Base-by-base conservation (phyloP, 1,139 yeast species). In the Debaryomycetaceae sp. region DNA sequence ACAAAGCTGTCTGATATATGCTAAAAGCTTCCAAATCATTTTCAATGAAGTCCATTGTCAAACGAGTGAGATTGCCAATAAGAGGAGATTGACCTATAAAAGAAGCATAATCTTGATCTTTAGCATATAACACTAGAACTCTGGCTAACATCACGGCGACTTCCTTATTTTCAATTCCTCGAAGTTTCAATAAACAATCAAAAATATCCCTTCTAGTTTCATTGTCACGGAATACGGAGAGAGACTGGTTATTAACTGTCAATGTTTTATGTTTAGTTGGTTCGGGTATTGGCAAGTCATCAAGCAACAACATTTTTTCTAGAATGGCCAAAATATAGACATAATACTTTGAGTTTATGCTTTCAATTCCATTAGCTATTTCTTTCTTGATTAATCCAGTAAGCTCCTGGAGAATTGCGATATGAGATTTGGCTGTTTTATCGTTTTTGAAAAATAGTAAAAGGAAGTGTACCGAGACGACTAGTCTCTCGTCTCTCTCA, bases 101-200 rank as follows among this genome's bases (percentile, higher is more conserved):
- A 3, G 49, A 47, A 4, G 79, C 73, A 38, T 55, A 61, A 0
- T 51, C 55, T 17, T 71, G 72, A 11, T 73, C 67, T 31, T 72
- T 66, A 7, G 87, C 70, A 46, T 73, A 78, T 8, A 83, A 55
- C 0, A 81, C 70, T 41, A 85, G 56, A 1, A 83, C 52, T 30
- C 81, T 67, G 9, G 79, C 68, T 2, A 80, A 58, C 0, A 80
- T 73, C 2, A 74, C 49, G 0, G 84, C 83, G 2, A 78, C 60
- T 31, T 72, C 65, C 15, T 73, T 67, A 32, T 67, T 69, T 1
- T 65, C 54, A 6, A 80, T 56, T 0, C 64, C 64, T 3, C 64
- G 61, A 4, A 76, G 56, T 1, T 58, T 48, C 2, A 78, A 49
- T 16, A 85, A 40, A 0, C 59, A 52, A 0, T 70, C 64, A 42